Conservation (phyloP, 331 rosid species). For the Pyrus hybrid region DNA sequence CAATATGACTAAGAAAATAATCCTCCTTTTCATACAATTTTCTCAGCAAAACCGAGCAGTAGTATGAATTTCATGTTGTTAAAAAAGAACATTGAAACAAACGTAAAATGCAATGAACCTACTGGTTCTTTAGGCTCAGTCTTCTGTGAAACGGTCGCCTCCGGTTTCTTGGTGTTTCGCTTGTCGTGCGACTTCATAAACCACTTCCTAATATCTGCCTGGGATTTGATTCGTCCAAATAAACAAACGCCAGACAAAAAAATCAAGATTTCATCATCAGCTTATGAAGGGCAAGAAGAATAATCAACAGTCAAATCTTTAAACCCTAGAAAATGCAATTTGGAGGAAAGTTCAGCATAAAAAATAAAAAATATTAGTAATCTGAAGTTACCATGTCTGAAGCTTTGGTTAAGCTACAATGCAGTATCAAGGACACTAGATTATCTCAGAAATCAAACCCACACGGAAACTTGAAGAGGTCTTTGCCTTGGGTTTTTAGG, state of each 20-base stretch:
- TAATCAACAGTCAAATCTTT: background rate
- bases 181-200: slow-evolving; percentile 87
- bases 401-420: background rate
- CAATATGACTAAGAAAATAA: background rate
- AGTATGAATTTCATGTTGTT: background rate
- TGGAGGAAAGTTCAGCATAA: too few species aligned
- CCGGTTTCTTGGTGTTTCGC: slow-evolving; percentile 28
- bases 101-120: slow-evolving; percentile 9
- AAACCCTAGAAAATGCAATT: background rate
- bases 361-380: background rate
- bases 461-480: background rate
- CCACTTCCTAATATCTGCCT: slow-evolving; percentile 89
- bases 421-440: background rate
- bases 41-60: background rate
- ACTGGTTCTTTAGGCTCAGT: slow-evolving; percentile 39
- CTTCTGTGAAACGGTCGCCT: background rate
- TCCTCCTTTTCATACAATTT: background rate
- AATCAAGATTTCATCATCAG: background rate
- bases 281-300: background rate
- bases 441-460: background rate
- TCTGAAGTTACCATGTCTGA: background rate
- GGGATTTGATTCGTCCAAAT: slow-evolving; percentile 1
- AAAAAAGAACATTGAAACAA: background rate
- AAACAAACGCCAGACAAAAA: background rate
- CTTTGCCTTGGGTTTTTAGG: background rate